Evolutionary conservation across 345 rosid genomes (phyloP).

Genomic region (Fremontodendron californicum): DNA sequence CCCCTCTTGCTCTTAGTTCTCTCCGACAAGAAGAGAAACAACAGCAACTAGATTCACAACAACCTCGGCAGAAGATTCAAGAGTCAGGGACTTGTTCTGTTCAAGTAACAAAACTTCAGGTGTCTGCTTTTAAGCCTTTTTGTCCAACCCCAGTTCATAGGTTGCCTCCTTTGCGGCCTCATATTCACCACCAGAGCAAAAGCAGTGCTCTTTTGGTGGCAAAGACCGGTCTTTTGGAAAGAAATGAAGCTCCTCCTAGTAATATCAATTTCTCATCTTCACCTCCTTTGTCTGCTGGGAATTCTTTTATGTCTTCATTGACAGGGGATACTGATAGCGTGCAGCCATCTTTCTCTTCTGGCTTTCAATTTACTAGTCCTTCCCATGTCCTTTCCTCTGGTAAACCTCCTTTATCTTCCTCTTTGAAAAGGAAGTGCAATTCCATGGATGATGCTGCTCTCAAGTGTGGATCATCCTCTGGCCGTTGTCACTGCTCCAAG

Average conservation of each 20-base stretch:
- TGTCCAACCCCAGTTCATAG: slow-evolving; percentile 67
- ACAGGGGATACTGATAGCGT: slow-evolving; percentile 68
- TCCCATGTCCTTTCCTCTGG: slow-evolving; percentile 53
- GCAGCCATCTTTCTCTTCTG: slow-evolving; percentile 54
- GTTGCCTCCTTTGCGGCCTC: slow-evolving; percentile 66
- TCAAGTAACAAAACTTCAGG: slow-evolving; percentile 26
- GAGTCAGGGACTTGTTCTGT: slow-evolving; percentile 17
- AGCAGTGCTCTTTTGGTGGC: slow-evolving; percentile 16
- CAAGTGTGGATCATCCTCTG: slow-evolving; percentile 60
- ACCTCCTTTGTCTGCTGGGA: slow-evolving; percentile 45
- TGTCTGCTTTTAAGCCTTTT: slow-evolving; percentile 62
- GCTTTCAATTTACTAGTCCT: slow-evolving; percentile 59
- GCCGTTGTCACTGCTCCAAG: slow-evolving; percentile 90
- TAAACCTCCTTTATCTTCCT: slow-evolving; percentile 67
- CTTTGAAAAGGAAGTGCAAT: slow-evolving; percentile 61
- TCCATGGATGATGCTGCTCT: slow-evolving; percentile 61
- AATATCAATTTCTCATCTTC: slow-evolving; percentile 56
- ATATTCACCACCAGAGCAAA: slow-evolving; percentile 29
- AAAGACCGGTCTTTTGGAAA: slow-evolving; percentile 31
- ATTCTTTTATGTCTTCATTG: slow-evolving; percentile 64
- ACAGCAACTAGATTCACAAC: slow-evolving; percentile 10
- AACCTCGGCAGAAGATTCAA: slow-evolving; percentile 15
- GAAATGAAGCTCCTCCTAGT: slow-evolving; percentile 30
- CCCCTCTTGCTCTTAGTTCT: slow-evolving; percentile 31
- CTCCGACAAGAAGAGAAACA: slow-evolving; percentile 15